Base-by-base conservation (phyloP, 305 asterid species). In the Salvia sclarea region DNA sequence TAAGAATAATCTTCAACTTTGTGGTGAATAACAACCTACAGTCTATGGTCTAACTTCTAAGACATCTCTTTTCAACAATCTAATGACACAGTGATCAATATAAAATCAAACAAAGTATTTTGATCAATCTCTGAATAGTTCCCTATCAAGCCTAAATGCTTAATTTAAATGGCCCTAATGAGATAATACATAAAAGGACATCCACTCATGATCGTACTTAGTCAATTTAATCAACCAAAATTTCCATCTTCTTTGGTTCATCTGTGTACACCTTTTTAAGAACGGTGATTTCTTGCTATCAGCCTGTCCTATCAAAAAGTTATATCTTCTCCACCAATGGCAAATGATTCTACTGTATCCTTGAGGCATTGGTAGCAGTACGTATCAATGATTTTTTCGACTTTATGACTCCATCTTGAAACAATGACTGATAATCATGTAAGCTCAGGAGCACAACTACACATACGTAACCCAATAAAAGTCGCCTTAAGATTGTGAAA, bases 371-470 rank as follows among this genome's bases (percentile, higher is more conserved):
- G 22, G 7, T 55, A 47, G 33, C 67, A 59, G 30, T 33, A 68
- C 8, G n/a, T 14, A 16, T 6, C 16, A 18, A 16, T 37, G 4
- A 13, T 30, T 16, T 16, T 31, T 35, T 12, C 7, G 18, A 58
- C 48, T n/a, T 25, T 4, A 50, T 61, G 14, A 13, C 33, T 59
- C 11, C 65, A 37, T 59, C 66, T 61, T 13, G 6, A 22, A 21
- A 24, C 22, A 67, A 67, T 55, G 33, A 20, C 43, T 53, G 28
- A 54, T 5, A 28, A 56, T 30, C 48, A 69, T 57, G 38, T 45
- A 31, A 33, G 59, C 43, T 3, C 22, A 59, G 43, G 41, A 31
- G 40, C 47, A 44, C 22, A 17, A 43, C 64, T 68, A 28, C 43
- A 55, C 21, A 55, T 40, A 57, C 11, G 14, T 38, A 20, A 8